These are phyloP conservation scores for Colletotrichum tropicale DNA, from an alignment of 2,329 filamentous ascomycete species.

Conservation along the genomic window DNA sequence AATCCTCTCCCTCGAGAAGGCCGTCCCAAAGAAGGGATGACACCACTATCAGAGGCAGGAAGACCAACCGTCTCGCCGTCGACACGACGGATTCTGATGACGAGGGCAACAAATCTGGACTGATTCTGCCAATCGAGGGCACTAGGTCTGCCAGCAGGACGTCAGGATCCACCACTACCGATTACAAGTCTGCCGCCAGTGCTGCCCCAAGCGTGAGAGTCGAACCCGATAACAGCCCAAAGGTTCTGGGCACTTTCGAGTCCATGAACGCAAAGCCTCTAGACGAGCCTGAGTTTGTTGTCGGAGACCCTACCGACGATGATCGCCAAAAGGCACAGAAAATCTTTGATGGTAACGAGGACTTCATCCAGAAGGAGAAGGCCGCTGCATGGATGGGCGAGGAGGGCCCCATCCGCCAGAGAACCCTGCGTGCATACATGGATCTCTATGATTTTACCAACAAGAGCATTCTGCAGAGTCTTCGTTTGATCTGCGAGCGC, in stretches of 20 bases:
- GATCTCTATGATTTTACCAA: conserved; percentile 86
- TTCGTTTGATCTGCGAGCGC: conserved; percentile 82
- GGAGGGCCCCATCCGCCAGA: conserved; percentile 62
- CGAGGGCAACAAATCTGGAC: conserved; percentile 36
- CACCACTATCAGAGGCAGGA: conserved; percentile 14
- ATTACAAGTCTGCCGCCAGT: conserved; percentile 42
- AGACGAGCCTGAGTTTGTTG: conserved; percentile 62
- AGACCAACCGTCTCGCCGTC: conserved; percentile 22
- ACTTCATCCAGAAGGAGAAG: conserved; percentile 77
- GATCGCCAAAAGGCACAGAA: conserved; percentile 80
- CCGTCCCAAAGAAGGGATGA: neutral
- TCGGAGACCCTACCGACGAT: conserved; percentile 66
- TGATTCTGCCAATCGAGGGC: conserved; percentile 49
- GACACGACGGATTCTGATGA: conserved; percentile 36
- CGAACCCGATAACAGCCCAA: conserved; percentile 43
- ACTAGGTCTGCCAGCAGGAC: conserved; percentile 35
- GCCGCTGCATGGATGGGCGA: conserved; percentile 91
- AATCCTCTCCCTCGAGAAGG: neutral
- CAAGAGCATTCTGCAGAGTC: conserved; percentile 77
- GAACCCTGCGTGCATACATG: conserved; percentile 81
- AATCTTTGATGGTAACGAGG: conserved; percentile 85
- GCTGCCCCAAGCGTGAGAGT: conserved; percentile 46
- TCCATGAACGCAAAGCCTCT: conserved; percentile 45
- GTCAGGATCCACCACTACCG: conserved; percentile 40
- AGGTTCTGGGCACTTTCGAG: conserved; percentile 34